Evolutionary conservation across 805 yeast species (phyloP).

Genomic region (Teunomyces kruisii): DNA sequence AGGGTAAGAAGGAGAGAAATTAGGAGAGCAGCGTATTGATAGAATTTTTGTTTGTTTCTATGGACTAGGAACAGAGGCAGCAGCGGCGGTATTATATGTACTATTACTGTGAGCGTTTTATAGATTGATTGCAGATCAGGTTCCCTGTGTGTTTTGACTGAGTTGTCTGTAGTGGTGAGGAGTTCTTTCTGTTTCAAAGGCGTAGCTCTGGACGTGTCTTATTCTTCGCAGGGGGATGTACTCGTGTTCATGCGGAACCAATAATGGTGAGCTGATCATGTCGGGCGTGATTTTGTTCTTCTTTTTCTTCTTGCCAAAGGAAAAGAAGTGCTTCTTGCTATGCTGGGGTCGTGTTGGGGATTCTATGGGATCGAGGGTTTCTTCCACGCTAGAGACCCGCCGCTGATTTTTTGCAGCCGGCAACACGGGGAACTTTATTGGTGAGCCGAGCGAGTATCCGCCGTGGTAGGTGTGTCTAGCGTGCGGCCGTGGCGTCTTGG

Average conservation of each 20-base stretch:
- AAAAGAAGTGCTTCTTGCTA: neutral
- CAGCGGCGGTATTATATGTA: neutral
- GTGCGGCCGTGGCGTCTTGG: neutral
- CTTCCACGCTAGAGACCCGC: neutral
- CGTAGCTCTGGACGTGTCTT: neutral
- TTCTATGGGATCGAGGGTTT: neutral
- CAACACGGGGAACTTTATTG: neutral
- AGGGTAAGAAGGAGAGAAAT: too few relatives aligned
- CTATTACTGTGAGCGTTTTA: conserved; percentile 2
- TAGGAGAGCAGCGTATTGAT: neutral
- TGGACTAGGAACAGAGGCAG: neutral
- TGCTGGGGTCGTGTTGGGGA: neutral
- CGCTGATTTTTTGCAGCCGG: neutral
- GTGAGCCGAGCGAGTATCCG: neutral
- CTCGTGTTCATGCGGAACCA: neutral
- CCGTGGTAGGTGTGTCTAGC: neutral
- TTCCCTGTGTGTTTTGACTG: neutral
- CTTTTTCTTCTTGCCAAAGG: neutral
- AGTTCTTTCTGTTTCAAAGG: neutral
- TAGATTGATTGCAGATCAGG: neutral
- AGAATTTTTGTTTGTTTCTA: neutral
- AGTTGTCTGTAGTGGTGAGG: conserved; percentile 2
- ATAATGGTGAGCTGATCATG: conserved; percentile 1
- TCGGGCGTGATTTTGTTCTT: neutral
- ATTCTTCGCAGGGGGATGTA: neutral